Evolutionary conservation across 371 early-diverging fungal genomes (phyloP), one percentile per base, ranked within the genome.

Genomic region (Syncephalis plumigaleata): DNA sequence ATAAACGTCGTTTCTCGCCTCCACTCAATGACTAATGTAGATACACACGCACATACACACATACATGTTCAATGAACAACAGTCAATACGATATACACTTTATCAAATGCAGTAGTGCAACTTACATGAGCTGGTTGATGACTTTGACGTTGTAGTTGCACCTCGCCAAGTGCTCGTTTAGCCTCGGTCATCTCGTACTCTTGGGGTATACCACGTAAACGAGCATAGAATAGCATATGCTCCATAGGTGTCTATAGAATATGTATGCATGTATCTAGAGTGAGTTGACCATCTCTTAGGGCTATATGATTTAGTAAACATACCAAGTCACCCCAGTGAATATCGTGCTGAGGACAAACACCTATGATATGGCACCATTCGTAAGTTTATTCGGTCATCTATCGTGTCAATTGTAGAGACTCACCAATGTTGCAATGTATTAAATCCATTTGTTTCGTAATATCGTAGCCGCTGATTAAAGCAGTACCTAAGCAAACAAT

Each of bases 371-470:
- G 45, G 5, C 7, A 7, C 27, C 7, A n/a, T 45, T 45, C 4
- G 15, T 40, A 40, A 4, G 4, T 16, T 4, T 40, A 21, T 7
- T 43, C 13, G 21, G 15, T 20, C 5, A 40, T 5, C n/a, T 43
- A 9, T 43, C n/a, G n/a, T 16, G n/a, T 3, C 21, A 43, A 18
- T 24, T 18, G 43, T 20, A 24, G 21, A 22, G 13, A 43, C 22
- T 22, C 22, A 23, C 83, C 85, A 51, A 79, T 77, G 51, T 61
- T 63, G 16, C 61, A 50, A 53, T 75, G 79, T 3, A 84, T 79
- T 13, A 67, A 57, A 20, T 60, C 59, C 46, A 63, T 65, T 37
- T 46, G 46, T 36, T 17, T 46, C 5, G 18, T 36, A 27, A 36
- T 36, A 36, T 36, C 37, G 27, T 46, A n/a, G 11, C 27, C 37